These are phyloP conservation scores for Claviceps sp. DNA, from an alignment of 2,329 filamentous ascomycete genomes.

Conservation along the genomic window DNA sequence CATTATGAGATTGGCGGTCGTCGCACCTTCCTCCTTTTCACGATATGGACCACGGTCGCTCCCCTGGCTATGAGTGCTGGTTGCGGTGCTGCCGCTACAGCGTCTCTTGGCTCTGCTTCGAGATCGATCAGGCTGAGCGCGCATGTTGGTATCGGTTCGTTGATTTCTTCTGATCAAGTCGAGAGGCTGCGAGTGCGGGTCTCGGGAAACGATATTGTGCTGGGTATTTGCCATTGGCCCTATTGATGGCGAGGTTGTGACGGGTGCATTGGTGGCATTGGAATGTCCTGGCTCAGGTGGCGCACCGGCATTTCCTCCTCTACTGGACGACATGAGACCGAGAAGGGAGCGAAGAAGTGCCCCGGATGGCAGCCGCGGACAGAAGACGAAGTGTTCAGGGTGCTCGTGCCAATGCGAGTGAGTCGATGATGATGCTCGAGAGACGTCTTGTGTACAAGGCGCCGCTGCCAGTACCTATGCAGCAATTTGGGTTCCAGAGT, in stretches of 20 bases:
- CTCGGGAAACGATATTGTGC: conserved; percentile 34
- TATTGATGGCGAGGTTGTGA: conserved; percentile 36
- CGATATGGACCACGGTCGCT: conserved; percentile 49
- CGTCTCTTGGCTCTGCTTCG: conserved; percentile 59
- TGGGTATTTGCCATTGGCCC: conserved; percentile 24
- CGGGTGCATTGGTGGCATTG: conserved; percentile 36
- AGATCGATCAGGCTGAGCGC: conserved; percentile 41
- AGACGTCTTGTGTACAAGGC: conserved; percentile 46
- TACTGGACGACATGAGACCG: conserved; percentile 32
- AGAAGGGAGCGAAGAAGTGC: conserved; percentile 28
- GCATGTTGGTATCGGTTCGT: conserved; percentile 23
- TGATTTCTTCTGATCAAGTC: conserved; percentile 34
- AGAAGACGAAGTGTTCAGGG: conserved; percentile 35
- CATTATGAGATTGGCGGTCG: background rate
- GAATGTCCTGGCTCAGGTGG: conserved; percentile 39
- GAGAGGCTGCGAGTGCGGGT: conserved; percentile 24
- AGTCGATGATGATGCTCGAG: conserved; percentile 62
- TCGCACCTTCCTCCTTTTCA: conserved; percentile 42
- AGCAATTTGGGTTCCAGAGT: conserved; percentile 30
- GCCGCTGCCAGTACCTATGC: conserved; percentile 27
- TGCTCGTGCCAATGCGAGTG: conserved; percentile 47
- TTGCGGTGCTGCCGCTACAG: conserved; percentile 69
- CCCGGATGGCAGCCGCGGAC: conserved; percentile 38
- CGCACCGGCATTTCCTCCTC: conserved; percentile 23
- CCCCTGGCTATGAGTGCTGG: conserved; percentile 68